Evolutionary conservation across 2,329 filamentous ascomycete genomes (phyloP), one percentile per base, ranked within the genome.

Genomic region (Sporothrix luriei): DNA sequence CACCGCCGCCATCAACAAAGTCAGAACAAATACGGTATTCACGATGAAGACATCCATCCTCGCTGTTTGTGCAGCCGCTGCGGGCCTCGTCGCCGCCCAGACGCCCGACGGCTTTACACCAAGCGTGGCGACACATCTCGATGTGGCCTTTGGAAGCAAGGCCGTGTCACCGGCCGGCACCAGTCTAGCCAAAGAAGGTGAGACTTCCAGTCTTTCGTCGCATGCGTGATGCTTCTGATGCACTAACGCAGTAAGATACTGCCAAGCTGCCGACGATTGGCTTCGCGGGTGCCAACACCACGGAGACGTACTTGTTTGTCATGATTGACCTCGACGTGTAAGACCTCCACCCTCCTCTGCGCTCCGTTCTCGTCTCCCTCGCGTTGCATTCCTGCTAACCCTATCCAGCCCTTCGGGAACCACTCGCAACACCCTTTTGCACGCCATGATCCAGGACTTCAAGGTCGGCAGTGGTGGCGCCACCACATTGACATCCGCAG

Each of bases 271-370:
- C 75, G 2, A 73, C 72, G 13, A 73, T 77, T 38, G 74, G 38
- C 33, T 38, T 69, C 6, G 40, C 38, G 5, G 52, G 74, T 13
- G 74, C 73, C 64, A 73, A 71, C 29, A 55, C 75, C 14, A 74
- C 68, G 3, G 73, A 72, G 9, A 74, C 75, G 4, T 77, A 77
- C 54, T 66, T 76, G 5, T 76, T 73, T 72, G 52, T 76, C 52
- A 74, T 77, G 74, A 75, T 76, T 19, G 75, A 75, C 65, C 69
- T 74, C 14, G 73, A 76, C 64, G 74, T 75, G 74, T 74, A 74
- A 43, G 71, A 2, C 10, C 16, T 40, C 48, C 11, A 16, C 21
- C 6, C 24, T 10, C 9, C 16, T 57, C 4, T 7, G n/a, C n/a
- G n/a, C n/a, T 57, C 33, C 33, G n/a, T n/a, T 33, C 33, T 38